Evolutionary conservation across 1,139 yeast species (phyloP).

Genomic region (Kurtzmaniella quercitrusa): DNA sequence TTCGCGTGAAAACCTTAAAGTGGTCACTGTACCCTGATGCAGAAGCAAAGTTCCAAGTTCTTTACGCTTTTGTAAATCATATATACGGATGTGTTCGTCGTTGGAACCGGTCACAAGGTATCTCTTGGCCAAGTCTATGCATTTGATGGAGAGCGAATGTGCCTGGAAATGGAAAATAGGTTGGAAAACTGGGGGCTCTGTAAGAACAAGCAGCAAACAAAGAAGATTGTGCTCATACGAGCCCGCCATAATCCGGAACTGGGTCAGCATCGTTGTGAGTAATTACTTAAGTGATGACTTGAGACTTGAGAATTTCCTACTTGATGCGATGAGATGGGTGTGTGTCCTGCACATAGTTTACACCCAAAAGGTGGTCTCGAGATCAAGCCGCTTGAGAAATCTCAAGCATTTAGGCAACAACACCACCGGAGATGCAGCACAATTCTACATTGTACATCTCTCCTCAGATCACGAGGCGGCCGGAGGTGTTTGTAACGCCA

Average conservation of each 20-base stretch:
- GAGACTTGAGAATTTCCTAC: no score
- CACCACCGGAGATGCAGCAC: conserved; percentile 29
- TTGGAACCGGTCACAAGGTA: conserved; percentile 92
- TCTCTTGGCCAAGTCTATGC: conserved; percentile 78
- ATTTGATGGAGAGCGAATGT: conserved; percentile 81
- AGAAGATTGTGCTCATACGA: conserved; percentile 92
- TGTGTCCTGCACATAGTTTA: neutral
- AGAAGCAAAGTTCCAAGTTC: conserved; percentile 88
- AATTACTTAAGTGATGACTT: no score
- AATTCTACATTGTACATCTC: conserved; percentile 63
- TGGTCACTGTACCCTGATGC: conserved; percentile 86
- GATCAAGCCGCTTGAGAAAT: neutral
- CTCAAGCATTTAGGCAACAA: neutral
- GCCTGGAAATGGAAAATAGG: conserved; percentile 97
- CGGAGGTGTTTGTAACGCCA: conserved; percentile 52
- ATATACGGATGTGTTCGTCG: conserved; percentile 92
- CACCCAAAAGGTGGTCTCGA: conserved; percentile 5
- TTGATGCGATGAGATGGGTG: neutral
- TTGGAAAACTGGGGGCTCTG: conserved; percentile 60
- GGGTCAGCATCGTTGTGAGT: conserved; percentile 12
- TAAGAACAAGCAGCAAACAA: conserved; percentile 69
- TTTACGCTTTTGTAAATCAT: conserved; percentile 89
- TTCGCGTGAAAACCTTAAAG: conserved; percentile 65
- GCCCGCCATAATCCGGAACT: conserved; percentile 83
- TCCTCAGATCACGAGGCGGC: conserved; percentile 48